A percentile compares a stretch with the other conserved stretches of the same genome.
Conservation (phyloP, 768 basidiomycete species). For the Butyriboletus loyo region DNA sequence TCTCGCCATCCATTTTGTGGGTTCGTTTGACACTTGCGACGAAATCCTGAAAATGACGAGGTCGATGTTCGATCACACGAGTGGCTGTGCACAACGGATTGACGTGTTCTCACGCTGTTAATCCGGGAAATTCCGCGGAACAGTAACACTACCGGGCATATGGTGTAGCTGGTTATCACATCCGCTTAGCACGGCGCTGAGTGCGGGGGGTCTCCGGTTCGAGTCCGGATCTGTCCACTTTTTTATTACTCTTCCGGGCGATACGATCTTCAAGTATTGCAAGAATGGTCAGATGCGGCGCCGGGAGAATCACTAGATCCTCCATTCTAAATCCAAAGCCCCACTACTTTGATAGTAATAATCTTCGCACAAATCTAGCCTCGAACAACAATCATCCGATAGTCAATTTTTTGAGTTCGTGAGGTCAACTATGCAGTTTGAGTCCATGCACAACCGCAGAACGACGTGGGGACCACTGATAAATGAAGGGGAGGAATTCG, state of each 20-base stretch:
- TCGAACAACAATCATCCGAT: too few species aligned
- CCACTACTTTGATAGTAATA: too few species aligned
- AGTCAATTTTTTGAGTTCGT: too few species aligned
- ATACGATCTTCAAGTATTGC: background rate
- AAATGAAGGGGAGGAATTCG: background rate
- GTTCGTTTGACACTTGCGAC: conserved; percentile 10
- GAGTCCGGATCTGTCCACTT: conserved; percentile 39
- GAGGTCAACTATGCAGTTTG: too few species aligned
- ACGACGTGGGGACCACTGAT: conserved; percentile 15
- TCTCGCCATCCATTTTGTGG: conserved; percentile 23
- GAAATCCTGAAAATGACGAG: conserved; percentile 28
- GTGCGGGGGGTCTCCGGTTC: conserved; percentile 40
- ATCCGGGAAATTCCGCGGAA: background rate
- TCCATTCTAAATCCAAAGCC: too few species aligned
- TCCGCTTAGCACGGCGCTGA: conserved; percentile 37
- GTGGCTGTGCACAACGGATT: conserved; percentile 20
- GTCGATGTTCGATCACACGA: conserved; percentile 22
- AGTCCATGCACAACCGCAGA: too few species aligned
- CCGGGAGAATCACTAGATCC: too few species aligned
- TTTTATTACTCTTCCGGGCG: conserved; percentile 4
- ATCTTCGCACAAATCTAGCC: too few species aligned
- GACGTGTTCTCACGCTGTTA: conserved; percentile 4
- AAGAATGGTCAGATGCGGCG: too few species aligned
- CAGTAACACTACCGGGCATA: conserved; percentile 30
- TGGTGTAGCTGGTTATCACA: conserved; percentile 42